These are phyloP conservation scores for Aegilops bicornis DNA, from an alignment of 176 grass and related monocot genomes.

Conservation along the genomic window DNA sequence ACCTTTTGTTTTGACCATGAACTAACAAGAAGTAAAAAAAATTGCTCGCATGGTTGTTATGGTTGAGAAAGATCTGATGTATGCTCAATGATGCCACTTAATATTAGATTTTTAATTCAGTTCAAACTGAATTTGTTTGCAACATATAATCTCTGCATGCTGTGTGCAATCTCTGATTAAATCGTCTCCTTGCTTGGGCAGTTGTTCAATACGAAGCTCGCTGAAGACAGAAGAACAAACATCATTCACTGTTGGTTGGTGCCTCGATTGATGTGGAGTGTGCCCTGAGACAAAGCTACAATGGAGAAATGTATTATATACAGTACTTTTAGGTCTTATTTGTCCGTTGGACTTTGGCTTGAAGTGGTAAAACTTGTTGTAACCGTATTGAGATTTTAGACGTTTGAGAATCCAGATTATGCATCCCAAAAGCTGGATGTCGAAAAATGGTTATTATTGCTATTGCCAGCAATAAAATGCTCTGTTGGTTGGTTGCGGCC, in stretches of 20 bases:
- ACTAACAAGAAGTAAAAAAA: background rate
- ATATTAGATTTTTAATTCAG: background rate
- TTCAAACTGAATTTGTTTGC: background rate
- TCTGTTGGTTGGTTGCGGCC: background rate
- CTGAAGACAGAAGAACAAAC: background rate
- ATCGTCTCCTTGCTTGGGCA: background rate
- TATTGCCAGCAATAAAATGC: background rate
- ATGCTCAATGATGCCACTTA: background rate
- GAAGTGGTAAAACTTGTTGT: background rate
- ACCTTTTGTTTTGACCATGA: background rate
- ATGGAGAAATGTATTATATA: background rate
- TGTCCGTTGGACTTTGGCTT: background rate
- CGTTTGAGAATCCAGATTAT: background rate
- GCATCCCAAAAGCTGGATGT: background rate
- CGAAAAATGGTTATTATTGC: background rate
- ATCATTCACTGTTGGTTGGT: background rate
- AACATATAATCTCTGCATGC: background rate
- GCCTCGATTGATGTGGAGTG: background rate
- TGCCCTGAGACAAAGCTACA: background rate
- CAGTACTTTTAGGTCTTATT: background rate
- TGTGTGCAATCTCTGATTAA: background rate
- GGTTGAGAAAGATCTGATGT: background rate
- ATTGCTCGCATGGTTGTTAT: background rate
- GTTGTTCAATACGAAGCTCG: conserved; percentile 55
- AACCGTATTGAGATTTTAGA: background rate